phyloP scores from a whole-genome alignment of 2,329 filamentous ascomycete genomes.

The Cladophialophora immunda region DNA sequence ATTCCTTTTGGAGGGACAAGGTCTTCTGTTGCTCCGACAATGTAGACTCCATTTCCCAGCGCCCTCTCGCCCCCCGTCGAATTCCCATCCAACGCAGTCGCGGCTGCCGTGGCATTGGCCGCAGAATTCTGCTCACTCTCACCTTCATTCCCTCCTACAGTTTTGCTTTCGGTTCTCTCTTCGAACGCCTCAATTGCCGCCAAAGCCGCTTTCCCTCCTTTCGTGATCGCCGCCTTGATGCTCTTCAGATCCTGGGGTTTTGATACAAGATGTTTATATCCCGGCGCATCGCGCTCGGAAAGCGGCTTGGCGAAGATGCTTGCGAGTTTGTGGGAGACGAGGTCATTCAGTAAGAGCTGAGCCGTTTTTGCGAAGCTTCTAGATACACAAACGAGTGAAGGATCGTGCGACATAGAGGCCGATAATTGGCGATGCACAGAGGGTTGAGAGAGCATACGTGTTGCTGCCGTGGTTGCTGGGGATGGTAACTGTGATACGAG shows the following conservation, averaged over 20 bases:
- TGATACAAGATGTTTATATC: slow-evolving; percentile 76
- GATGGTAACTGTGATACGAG: slow-evolving; percentile 26
- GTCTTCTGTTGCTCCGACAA: slow-evolving; percentile 71
- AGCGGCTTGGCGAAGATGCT: slow-evolving; percentile 81
- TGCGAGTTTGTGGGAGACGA: slow-evolving; percentile 77
- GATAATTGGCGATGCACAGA: slow-evolving; percentile 43
- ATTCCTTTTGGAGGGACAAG: slow-evolving; percentile 86
- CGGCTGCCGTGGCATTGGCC: slow-evolving; percentile 16
- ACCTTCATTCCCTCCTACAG: slow-evolving; percentile 54
- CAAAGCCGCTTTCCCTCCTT: slow-evolving; percentile 55
- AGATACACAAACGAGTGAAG: slow-evolving; percentile 47
- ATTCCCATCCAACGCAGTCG: background rate
- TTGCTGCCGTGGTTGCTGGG: background rate
- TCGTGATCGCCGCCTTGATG: slow-evolving; percentile 74
- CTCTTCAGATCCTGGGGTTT: slow-evolving; percentile 80
- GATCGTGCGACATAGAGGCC: slow-evolving; percentile 48
- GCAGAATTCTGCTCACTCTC: slow-evolving; percentile 42
- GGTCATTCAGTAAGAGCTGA: slow-evolving; percentile 76
- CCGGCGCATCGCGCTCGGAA: slow-evolving; percentile 77
- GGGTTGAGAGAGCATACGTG: slow-evolving; percentile 2
- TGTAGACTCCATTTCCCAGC: slow-evolving; percentile 52
- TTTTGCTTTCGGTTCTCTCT: slow-evolving; percentile 3
- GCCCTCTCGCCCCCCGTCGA: slow-evolving; percentile 34
- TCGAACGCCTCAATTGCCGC: slow-evolving; percentile 51
- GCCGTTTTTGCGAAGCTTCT: slow-evolving; percentile 71